phyloP scores from a whole-genome alignment of 768 basidiomycete species.

The Terana coerulea region DNA sequence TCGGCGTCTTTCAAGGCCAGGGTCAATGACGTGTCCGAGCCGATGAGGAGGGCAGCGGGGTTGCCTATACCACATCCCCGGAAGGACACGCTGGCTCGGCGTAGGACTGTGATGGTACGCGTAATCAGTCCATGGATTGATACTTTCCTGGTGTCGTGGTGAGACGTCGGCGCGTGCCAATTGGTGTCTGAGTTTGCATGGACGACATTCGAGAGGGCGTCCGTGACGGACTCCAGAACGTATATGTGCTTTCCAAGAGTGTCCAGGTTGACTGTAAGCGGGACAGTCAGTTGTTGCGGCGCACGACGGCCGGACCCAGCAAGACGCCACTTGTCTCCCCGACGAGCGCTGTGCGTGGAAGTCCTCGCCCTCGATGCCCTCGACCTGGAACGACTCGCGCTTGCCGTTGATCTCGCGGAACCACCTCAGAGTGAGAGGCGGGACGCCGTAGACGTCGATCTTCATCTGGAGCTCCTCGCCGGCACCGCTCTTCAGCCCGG shows the following conservation, averaged over 20 bases:
- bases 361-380: constrained; percentile 72
- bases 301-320: constrained; percentile 22
- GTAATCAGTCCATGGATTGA: too few species aligned
- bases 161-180: neutral
- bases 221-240: constrained; percentile 77
- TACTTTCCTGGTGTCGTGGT: constrained; percentile 34
- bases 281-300: constrained; percentile 62
- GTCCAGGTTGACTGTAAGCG: constrained; percentile 61
- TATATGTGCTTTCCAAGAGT: constrained; percentile 67
- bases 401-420: constrained; percentile 62
- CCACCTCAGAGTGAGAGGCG: constrained; percentile 78
- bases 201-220: constrained; percentile 77
- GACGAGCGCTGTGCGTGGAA: constrained; percentile 18
- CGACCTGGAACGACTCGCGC: constrained; percentile 71
- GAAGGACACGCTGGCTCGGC: constrained; percentile 71
- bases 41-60: constrained; percentile 69
- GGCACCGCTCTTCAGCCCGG: constrained; percentile 28
- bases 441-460: constrained; percentile 69
- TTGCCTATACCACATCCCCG: constrained; percentile 66
- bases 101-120: constrained; percentile 66
- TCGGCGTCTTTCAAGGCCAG: constrained; percentile 55
- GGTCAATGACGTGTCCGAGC: constrained; percentile 54
- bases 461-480: constrained; percentile 58
- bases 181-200: constrained; percentile 18
- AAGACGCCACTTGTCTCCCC: constrained; percentile 20